Percentiles rank a stretch among this genome's conserved stretches.
These are phyloP conservation scores for Colletotrichum tanaceti DNA, from an alignment of 2,329 filamentous ascomycete species.

Conservation along the genomic window DNA sequence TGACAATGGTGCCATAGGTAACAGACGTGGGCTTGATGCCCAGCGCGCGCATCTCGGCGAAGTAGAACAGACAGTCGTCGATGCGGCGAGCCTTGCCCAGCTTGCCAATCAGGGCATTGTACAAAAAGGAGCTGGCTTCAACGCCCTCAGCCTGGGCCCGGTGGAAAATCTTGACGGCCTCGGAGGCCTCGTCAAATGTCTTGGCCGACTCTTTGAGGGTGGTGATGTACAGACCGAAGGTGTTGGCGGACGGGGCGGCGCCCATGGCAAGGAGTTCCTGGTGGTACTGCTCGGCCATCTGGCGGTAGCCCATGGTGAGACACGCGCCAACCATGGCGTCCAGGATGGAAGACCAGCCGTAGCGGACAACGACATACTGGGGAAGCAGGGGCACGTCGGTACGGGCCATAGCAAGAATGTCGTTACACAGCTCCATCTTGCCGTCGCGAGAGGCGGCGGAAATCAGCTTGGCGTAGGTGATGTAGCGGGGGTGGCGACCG, in stretches of 20 bases:
- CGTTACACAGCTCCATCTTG: slow-evolving; percentile 83
- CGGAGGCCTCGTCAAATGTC: slow-evolving; percentile 96
- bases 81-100: slow-evolving; percentile 97
- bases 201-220: slow-evolving; percentile 96
- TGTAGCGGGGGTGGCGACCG: slow-evolving; percentile 92
- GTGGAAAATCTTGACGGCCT: slow-evolving; percentile 97
- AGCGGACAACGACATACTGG: slow-evolving; percentile 88
- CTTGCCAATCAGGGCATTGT: slow-evolving; percentile 98
- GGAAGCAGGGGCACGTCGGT: slow-evolving; percentile 86
- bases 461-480: slow-evolving; percentile 96
- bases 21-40: slow-evolving; percentile 96
- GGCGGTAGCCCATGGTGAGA: slow-evolving; percentile 83
- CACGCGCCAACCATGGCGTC: slow-evolving; percentile 97
- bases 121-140: slow-evolving; percentile 94
- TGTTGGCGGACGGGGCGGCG: slow-evolving; percentile 93
- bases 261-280: slow-evolving; percentile 93
- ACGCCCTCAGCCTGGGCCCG: slow-evolving; percentile 94
- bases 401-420: slow-evolving; percentile 90
- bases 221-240: slow-evolving; percentile 98
- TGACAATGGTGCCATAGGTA: slow-evolving; percentile 98
- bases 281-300: slow-evolving; percentile 86
- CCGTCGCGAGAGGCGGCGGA: slow-evolving; percentile 87
- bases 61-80: slow-evolving; percentile 98
- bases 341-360: slow-evolving; percentile 95
- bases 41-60: slow-evolving; percentile 93